Evolutionary conservation across 768 basidiomycete genomes (phyloP), one percentile per base, ranked within the genome.

Genomic region (Tulasnella sp.): DNA sequence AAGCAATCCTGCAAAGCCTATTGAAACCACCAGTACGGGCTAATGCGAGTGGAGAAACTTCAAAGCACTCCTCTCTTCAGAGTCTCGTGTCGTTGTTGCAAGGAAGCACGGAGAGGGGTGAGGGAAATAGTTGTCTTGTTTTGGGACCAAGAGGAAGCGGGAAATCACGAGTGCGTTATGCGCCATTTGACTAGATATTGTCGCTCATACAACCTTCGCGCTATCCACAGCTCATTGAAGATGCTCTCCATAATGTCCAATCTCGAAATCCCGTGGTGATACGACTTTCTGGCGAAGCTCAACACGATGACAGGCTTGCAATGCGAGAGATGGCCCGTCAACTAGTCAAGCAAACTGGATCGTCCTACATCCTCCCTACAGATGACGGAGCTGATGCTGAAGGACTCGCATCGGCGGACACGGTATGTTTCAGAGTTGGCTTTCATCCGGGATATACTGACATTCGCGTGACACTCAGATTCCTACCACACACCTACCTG

Each of bases 81-180:
- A 90, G 93, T 77, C 83, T 98, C 16, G 82, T 84, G 1, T 87
- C 89, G 70, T 84, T 98, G 29, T 85, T 98, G 5, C 83, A 84
- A 29, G 96, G 95, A 15, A 94, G 94, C 1, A 87, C 93, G 5
- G 85, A 85, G 29, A 88, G 95, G 39, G 92, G 92, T 13, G 96
- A 98, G 86, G 96, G 96, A 3, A 98, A 98, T 80, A 97, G 95
- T 78, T 98, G 96, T 82, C 87, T 98, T 76, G 82, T 98, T 3
- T 86, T 95, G 67, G 96, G 96, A 26, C 91, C 94, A 1, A 87
- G 91, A 79, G 94, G 94, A 20, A 92, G 91, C 79, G 96, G 96
- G 26, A 98, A 98, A 85, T 91, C 93, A 0, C 86, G 86, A 79
- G 94, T 94, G 83, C 81, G 89, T 83, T 67, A 42, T 23, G 44